These are phyloP conservation scores for Elaeagnus macrophylla DNA, from an alignment of 306 rosid genomes.

Conservation along the genomic window DNA sequence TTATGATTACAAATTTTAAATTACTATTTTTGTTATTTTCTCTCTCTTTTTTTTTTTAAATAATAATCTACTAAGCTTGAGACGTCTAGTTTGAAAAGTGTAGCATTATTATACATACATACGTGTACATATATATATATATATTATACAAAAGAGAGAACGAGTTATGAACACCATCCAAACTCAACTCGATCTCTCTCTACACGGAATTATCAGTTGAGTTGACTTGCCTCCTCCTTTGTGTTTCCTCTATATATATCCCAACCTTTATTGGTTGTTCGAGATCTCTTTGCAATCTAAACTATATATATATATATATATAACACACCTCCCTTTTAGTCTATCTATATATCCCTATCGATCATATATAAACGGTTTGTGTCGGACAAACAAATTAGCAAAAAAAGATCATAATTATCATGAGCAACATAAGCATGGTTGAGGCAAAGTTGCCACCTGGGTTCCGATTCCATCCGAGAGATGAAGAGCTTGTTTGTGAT, in stretches of 20 bases:
- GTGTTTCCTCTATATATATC: constrained; percentile 15
- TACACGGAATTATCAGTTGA: constrained; percentile 44
- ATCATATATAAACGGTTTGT: background rate
- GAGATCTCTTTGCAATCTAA: constrained; percentile 7
- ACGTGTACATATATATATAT: too few relatives aligned
- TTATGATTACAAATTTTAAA: too few relatives aligned
- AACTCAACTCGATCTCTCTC: constrained; percentile 12
- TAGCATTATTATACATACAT: too few relatives aligned
- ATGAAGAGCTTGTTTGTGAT: constrained; percentile 87
- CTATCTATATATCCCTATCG: background rate
- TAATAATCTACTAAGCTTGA: too few relatives aligned
- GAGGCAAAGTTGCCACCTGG: constrained; percentile 87
- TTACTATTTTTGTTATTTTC: too few relatives aligned
- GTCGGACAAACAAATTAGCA: background rate
- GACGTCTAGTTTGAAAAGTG: too few relatives aligned
- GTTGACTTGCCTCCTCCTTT: constrained; percentile 17
- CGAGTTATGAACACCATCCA: background rate
- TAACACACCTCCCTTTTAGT: too few relatives aligned
- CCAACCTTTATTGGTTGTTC: constrained; percentile 8
- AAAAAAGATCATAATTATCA: constrained; percentile 16
- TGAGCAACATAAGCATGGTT: constrained; percentile 76
- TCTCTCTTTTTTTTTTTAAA: too few relatives aligned
- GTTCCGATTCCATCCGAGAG: constrained; percentile 89
- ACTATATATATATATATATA: background rate
- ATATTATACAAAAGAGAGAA: too few relatives aligned